Conservation (phyloP, 768 basidiomycete species). For the Strobilomyces dryophilus region DNA sequence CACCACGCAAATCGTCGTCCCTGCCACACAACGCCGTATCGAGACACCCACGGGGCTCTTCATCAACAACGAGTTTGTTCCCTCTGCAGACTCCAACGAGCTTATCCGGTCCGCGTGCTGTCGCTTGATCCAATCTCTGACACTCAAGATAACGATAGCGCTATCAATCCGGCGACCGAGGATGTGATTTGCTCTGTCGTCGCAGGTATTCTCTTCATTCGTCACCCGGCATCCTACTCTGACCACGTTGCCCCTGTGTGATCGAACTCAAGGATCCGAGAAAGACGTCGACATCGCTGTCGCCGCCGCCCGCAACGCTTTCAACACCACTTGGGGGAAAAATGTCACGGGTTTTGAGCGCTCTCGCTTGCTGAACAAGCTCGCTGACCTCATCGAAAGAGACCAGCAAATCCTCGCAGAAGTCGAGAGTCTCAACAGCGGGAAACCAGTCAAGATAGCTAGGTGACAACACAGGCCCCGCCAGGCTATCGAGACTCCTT, state of each 20-base stretch:
- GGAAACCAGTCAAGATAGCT: constrained; percentile 74
- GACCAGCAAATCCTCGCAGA: constrained; percentile 80
- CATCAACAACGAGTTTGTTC: constrained; percentile 87
- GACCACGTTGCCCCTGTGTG: constrained; percentile 1
- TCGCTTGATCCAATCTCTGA: constrained; percentile 5
- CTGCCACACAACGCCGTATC: constrained; percentile 45
- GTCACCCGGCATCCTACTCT: neutral
- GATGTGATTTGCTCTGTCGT: constrained; percentile 64
- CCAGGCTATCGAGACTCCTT: constrained; percentile 9
- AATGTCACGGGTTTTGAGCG: constrained; percentile 83
- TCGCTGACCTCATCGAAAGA: constrained; percentile 87
- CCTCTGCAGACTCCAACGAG: constrained; percentile 66
- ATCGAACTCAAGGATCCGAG: constrained; percentile 44
- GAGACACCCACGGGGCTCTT: constrained; percentile 79
- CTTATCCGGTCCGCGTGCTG: constrained; percentile 50
- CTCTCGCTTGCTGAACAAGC: constrained; percentile 74
- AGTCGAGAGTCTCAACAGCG: constrained; percentile 85
- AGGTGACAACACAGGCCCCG: constrained; percentile 39
- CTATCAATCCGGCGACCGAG: constrained; percentile 82
- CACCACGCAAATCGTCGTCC: constrained; percentile 35
- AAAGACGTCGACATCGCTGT: constrained; percentile 85
- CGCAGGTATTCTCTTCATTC: constrained; percentile 40
- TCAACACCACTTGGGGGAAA: constrained; percentile 85
- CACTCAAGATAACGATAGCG: constrained; percentile 37
- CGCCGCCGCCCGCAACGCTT: constrained; percentile 76